Base-by-base conservation (phyloP, 2,329 filamentous ascomycete genomes). In the Alternaria sp. region DNA sequence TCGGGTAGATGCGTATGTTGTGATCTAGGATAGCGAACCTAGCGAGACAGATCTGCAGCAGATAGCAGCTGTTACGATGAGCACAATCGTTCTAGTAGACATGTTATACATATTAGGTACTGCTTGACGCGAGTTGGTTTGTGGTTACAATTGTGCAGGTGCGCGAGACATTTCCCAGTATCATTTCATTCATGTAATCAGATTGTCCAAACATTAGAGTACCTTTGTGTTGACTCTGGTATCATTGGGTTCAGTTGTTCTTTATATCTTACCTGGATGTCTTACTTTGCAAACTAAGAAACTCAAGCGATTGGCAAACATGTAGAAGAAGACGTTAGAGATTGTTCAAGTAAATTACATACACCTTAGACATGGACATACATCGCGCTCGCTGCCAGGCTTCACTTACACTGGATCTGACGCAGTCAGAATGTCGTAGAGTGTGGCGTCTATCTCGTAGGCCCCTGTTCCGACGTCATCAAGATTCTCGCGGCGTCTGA, bases 41-140 rank as follows among this genome's bases (percentile, higher is more conserved):
- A 8, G 38, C 38, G n/a, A 40, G 20, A 3, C 20, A 10, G n/a
- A 11, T 11, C 5, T 40, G n/a, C n/a, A n/a, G 9, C 38, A 11
- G 18, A 4, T 36, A 11, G 28, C 14, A 20, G 18, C 20, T 49
- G 18, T 18, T 43, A n/a, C 12, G 9, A 25, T 34, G 30, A 34
- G 12, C 9, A 14, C 12, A 30, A 16, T 4, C 18, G 12, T 2
- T n/a, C 12, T 25, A 18, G 30, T 2, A 3, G 20, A 11, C 46
- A 28, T 54, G 38, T 45, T 54, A 32, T 54, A 54, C 38, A 44
- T 43, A 32, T n/a, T 28, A 5, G n/a, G n/a, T 20, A 16, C 34
- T 40, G 49, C 49, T 52, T 52, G 49, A 40, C n/a, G 36, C 3
- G 16, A 27, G 34, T 34, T 22, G 12, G 51, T 54, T 54, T 54